Conservation (phyloP, 129 eudicot species). For the Sambucus nigra region DNA sequence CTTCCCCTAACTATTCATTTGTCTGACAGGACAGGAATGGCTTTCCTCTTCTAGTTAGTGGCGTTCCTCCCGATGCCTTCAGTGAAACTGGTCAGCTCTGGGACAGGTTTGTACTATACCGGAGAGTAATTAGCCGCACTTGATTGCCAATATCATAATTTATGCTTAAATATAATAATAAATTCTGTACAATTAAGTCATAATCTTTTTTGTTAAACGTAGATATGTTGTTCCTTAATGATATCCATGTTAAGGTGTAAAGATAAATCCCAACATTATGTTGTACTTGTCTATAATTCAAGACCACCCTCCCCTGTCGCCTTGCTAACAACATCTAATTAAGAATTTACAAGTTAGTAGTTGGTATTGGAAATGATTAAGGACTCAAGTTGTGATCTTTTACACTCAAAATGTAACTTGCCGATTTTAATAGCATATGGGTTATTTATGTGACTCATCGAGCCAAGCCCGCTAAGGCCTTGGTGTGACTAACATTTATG, state of each 20-base stretch:
- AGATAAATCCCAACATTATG: too few species aligned
- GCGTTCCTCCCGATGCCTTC: conserved; percentile 98
- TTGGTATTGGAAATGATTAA: too few species aligned
- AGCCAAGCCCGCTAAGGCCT: too few species aligned
- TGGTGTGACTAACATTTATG: too few species aligned
- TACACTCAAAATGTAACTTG: too few species aligned
- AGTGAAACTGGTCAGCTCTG: conserved; percentile 99
- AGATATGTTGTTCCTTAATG: not conserved
- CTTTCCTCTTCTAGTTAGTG: conserved; percentile 84
- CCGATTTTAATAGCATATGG: too few species aligned
- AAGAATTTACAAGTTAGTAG: too few species aligned
- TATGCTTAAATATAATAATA: not conserved
- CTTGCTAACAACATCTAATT: too few species aligned
- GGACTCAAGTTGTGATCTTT: too few species aligned
- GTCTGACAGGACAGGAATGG: conserved; percentile 62
- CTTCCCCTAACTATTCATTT: conserved; percentile 12
- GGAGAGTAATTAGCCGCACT: not conserved
- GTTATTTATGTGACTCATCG: too few species aligned
- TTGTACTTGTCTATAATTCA: too few species aligned
- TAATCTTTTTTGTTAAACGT: not conserved
- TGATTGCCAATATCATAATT: not conserved
- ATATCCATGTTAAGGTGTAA: not conserved
- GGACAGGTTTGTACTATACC: conserved; percentile 56
- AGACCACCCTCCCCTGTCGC: too few species aligned
- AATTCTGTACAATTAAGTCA: not conserved